Percentiles rank a stretch among this genome's conserved stretches.
Conservation (phyloP, 169 alveolate species). For the Plasmodium yoelii region DNA sequence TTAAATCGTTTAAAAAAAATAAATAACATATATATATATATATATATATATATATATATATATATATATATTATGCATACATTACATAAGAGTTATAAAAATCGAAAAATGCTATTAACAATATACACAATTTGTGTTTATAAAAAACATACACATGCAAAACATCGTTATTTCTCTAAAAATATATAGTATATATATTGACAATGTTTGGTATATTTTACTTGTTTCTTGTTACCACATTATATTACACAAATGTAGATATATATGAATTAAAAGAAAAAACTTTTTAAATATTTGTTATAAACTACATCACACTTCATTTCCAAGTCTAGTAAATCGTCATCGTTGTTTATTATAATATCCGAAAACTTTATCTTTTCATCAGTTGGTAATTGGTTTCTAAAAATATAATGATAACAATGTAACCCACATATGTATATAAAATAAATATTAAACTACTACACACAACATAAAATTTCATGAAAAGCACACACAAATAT, state of each 20-base stretch:
- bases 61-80: too few species aligned
- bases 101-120: too few species aligned
- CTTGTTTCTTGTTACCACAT: too few species aligned
- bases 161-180: too few species aligned
- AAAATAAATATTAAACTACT: neutral
- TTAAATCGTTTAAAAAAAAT: too few species aligned
- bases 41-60: too few species aligned
- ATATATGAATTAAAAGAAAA: constrained; percentile 49
- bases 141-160: too few species aligned
- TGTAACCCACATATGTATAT: constrained; percentile 1
- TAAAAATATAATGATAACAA: constrained; percentile 10
- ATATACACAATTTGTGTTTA: too few species aligned
- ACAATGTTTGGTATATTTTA: too few species aligned
- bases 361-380: constrained; percentile 72
- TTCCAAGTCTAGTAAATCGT: constrained; percentile 72
- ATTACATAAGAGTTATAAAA: too few species aligned
- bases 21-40: too few species aligned
- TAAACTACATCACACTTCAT: constrained; percentile 75
- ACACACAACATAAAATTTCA: neutral
- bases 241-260: neutral
- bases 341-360: constrained; percentile 76
- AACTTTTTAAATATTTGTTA: constrained; percentile 70
- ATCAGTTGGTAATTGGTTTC: constrained; percentile 76
- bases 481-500: neutral
- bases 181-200: too few species aligned